Conservation (phyloP, 306 rosid species). For the Fragaria nilgerrensis region DNA sequence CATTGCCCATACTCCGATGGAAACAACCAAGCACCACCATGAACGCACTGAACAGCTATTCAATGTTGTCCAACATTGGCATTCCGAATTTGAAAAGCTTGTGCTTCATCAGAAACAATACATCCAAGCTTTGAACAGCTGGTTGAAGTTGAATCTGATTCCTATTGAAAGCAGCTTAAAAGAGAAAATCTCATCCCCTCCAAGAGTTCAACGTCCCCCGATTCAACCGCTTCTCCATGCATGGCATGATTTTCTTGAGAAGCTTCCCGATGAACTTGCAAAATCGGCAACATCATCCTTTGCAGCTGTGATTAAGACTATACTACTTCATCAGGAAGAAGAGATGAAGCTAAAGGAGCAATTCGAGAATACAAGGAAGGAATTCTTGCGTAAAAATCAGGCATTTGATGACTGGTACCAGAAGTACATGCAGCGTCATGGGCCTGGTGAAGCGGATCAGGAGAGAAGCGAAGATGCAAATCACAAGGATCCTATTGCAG, state of each 20-base stretch:
- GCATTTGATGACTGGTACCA: constrained; percentile 76
- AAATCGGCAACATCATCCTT: constrained; percentile 76
- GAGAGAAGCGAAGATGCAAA: constrained; percentile 64
- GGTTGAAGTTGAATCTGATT: constrained; percentile 77
- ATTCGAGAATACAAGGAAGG: constrained; percentile 66
- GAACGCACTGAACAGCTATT: constrained; percentile 64
- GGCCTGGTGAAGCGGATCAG: constrained; percentile 43
- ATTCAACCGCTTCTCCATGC: constrained; percentile 62
- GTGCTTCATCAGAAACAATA: constrained; percentile 76
- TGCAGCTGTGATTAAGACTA: constrained; percentile 68
- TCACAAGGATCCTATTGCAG: constrained; percentile 51
- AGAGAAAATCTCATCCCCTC: constrained; percentile 75
- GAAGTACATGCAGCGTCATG: constrained; percentile 50
- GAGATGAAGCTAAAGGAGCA: constrained; percentile 80
- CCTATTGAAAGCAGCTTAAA: constrained; percentile 81
- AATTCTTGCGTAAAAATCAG: constrained; percentile 52
- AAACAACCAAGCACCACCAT: constrained; percentile 67
- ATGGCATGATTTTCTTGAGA: constrained; percentile 74
- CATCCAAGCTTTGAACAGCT: constrained; percentile 59
- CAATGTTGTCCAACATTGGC: constrained; percentile 59
- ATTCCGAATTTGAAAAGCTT: constrained; percentile 62
- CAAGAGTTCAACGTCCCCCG: constrained; percentile 61
- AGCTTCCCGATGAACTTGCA: constrained; percentile 82
- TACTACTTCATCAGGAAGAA: constrained; percentile 70
- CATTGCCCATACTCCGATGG: constrained; percentile 54